These are phyloP conservation scores for Elaeis guineensis DNA, from an alignment of 176 grass and related monocot genomes.

Conservation along the genomic window DNA sequence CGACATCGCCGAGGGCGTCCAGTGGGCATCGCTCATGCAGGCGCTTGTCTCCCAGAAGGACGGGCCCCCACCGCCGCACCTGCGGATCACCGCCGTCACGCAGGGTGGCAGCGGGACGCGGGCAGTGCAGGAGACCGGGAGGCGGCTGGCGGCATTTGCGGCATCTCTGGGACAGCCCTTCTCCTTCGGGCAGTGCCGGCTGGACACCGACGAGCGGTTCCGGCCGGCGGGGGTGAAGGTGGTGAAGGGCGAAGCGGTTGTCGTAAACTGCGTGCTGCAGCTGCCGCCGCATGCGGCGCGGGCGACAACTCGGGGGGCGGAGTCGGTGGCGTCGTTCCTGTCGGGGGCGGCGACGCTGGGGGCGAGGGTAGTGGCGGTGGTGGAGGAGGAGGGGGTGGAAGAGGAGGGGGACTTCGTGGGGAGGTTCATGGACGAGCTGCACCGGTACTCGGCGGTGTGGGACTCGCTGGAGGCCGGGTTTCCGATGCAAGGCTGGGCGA, in stretches of 20 bases:
- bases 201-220: slow-evolving; percentile 58
- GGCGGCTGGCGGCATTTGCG: slow-evolving; percentile 52
- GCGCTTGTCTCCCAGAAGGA: slow-evolving; percentile 35
- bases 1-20: slow-evolving; percentile 67
- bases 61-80: slow-evolving; percentile 43
- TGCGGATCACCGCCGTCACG: slow-evolving; percentile 57
- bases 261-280: slow-evolving; percentile 59
- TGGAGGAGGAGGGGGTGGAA: slow-evolving; percentile 32
- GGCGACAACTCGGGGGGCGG: slow-evolving; percentile 22
- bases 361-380: slow-evolving; percentile 45
- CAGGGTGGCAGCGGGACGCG: slow-evolving; percentile 32
- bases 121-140: slow-evolving; percentile 40
- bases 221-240: slow-evolving; percentile 34
- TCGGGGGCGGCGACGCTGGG: slow-evolving; percentile 37
- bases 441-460: slow-evolving; percentile 60
- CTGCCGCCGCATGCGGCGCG: neutral
- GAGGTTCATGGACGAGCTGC: slow-evolving; percentile 50
- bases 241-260: slow-evolving; percentile 53
- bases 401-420: slow-evolving; percentile 30
- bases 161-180: slow-evolving; percentile 58
- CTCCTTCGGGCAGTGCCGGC: slow-evolving; percentile 58
- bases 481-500: slow-evolving; percentile 47
- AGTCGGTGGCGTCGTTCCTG: slow-evolving; percentile 42
- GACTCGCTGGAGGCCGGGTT: slow-evolving; percentile 66
- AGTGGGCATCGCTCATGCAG: slow-evolving; percentile 77